Conservation (phyloP, 805 yeast species). For the Barnettozyma californica region DNA sequence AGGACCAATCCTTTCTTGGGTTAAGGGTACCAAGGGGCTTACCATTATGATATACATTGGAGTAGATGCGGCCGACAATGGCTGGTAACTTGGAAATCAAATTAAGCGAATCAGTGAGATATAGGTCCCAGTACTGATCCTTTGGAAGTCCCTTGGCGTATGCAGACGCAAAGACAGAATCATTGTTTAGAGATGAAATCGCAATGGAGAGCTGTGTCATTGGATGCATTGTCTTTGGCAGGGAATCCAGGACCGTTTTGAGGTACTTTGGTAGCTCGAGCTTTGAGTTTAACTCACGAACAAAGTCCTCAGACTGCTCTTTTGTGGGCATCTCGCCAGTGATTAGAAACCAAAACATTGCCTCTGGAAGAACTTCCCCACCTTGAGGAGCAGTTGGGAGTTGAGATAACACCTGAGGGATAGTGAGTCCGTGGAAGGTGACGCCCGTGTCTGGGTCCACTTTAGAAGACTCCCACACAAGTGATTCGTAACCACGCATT, state of each 20-base stretch:
- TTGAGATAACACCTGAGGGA: slow-evolving; percentile 60
- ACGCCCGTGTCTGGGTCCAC: slow-evolving; percentile 75
- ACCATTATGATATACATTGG: slow-evolving; percentile 53
- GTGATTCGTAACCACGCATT: slow-evolving; percentile 71
- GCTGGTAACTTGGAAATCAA: slow-evolving; percentile 71
- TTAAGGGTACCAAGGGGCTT: slow-evolving; percentile 47
- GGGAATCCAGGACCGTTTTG: slow-evolving; percentile 50
- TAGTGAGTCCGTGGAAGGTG: slow-evolving; percentile 72
- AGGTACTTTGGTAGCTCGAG: slow-evolving; percentile 63
- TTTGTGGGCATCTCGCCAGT: slow-evolving; percentile 68
- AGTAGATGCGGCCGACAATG: slow-evolving; percentile 69
- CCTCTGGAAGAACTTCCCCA: slow-evolving; percentile 50
- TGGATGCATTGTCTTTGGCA: slow-evolving; percentile 68
- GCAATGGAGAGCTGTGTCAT: slow-evolving; percentile 82
- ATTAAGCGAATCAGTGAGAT: slow-evolving; percentile 64
- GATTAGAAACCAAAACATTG: slow-evolving; percentile 72
- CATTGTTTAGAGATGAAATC: slow-evolving; percentile 65
- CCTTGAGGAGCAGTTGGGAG: neutral
- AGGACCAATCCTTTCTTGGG: slow-evolving; percentile 60
- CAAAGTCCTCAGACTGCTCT: slow-evolving; percentile 50
- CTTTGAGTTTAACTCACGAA: slow-evolving; percentile 58
- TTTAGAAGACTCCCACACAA: slow-evolving; percentile 78
- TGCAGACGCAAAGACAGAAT: slow-evolving; percentile 65
- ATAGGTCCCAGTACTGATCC: slow-evolving; percentile 68
- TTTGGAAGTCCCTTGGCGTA: slow-evolving; percentile 68